Percentiles rank a stretch among this genome's conserved stretches.
Conservation (phyloP, 2,329 filamentous ascomycete genomes). For the Bertia moriformis region DNA sequence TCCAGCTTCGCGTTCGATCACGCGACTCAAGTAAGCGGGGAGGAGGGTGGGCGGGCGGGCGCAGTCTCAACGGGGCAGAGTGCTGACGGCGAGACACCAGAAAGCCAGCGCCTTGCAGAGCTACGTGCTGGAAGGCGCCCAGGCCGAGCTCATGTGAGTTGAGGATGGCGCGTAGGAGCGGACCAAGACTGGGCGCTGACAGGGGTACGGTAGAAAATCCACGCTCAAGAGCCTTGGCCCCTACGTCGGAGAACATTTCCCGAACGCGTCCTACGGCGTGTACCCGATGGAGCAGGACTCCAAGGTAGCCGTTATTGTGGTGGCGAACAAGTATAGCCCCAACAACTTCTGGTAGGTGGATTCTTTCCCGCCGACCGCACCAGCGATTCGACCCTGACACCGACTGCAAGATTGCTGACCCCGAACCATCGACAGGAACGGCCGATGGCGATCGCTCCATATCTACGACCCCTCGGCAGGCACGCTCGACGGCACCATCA, state of each 20-base stretch:
- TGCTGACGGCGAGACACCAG: constrained; percentile 21
- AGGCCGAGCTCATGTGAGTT: constrained; percentile 63
- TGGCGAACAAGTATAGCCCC: constrained; percentile 93
- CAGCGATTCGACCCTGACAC: constrained; percentile 1
- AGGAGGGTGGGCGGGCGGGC: neutral
- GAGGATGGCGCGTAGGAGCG: constrained; percentile 1
- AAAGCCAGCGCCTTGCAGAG: constrained; percentile 75
- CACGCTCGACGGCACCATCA: constrained; percentile 63
- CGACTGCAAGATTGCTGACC: neutral
- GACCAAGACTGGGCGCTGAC: constrained; percentile 2
- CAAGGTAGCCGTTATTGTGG: constrained; percentile 66
- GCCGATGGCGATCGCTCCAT: constrained; percentile 86
- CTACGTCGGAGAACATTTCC: constrained; percentile 81
- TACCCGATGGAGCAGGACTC: constrained; percentile 67
- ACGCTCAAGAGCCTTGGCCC: constrained; percentile 61
- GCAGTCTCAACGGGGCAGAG: too few species aligned
- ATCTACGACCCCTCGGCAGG: constrained; percentile 57
- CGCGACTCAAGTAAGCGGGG: constrained; percentile 45
- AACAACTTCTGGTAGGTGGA: constrained; percentile 77
- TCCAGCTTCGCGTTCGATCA: constrained; percentile 86
- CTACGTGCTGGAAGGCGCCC: constrained; percentile 60
- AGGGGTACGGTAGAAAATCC: constrained; percentile 53
- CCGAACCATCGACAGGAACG: constrained; percentile 62
- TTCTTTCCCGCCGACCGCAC: neutral
- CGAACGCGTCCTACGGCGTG: constrained; percentile 65